Evolutionary conservation across 345 rosid species (phyloP).

Genomic region (Schrenkiella parvula): DNA sequence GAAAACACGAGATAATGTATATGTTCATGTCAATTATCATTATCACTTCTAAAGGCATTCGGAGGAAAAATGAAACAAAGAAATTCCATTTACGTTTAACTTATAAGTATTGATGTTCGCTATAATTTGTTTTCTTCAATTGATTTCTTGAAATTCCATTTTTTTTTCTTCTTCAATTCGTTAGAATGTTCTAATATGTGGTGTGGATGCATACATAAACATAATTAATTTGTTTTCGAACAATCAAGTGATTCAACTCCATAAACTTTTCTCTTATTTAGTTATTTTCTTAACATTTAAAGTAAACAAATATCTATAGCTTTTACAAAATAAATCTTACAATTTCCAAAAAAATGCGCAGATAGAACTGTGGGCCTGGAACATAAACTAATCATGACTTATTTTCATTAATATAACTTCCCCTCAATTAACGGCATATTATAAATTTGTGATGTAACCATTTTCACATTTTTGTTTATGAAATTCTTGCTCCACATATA

Average conservation of each 20-base stretch:
- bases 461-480: neutral
- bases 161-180: too few relatives aligned
- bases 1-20: neutral
- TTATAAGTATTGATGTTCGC: neutral
- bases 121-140: too few relatives aligned
- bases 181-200: neutral
- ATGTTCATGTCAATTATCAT: neutral
- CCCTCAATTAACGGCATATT: neutral
- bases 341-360: neutral
- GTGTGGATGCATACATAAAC: neutral
- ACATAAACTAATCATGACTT: neutral
- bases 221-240: neutral
- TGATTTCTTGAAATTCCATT: too few relatives aligned
- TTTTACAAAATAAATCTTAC: neutral
- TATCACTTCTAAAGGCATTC: neutral
- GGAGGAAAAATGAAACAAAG: neutral
- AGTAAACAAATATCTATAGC: neutral
- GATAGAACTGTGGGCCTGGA: neutral
- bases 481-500: neutral
- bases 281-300: neutral
- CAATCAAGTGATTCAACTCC: neutral
- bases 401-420: neutral
- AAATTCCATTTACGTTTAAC: neutral
- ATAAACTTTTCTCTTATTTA: neutral
- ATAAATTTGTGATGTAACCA: neutral